phyloP scores from a whole-genome alignment of 805 yeast species.

The Kazachstania psychrophila region DNA sequence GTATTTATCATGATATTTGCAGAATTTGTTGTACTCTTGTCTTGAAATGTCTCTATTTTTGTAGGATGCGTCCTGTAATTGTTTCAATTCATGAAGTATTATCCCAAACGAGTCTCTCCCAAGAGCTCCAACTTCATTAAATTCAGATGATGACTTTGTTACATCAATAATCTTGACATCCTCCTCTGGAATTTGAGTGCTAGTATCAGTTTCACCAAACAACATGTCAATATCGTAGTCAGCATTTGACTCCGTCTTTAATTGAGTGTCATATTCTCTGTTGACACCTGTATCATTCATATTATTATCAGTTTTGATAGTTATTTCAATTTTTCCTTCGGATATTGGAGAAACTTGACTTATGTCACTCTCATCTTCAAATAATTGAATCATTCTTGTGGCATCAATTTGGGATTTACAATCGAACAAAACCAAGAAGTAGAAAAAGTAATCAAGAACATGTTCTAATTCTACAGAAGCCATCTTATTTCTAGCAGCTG shows the following conservation, averaged over 20 bases:
- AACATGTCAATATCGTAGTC: slow-evolving; percentile 31
- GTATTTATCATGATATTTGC: slow-evolving; percentile 18
- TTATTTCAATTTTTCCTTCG: background rate
- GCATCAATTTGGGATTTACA: slow-evolving; percentile 19
- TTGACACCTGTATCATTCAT: slow-evolving; percentile 3
- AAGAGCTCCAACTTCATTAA: slow-evolving; percentile 8
- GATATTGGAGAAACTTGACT: background rate
- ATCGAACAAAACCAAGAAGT: slow-evolving; percentile 26
- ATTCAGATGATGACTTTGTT: slow-evolving; percentile 4
- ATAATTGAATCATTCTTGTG: slow-evolving; percentile 14
- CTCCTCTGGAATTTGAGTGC: slow-evolving; percentile 21
- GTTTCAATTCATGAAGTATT: slow-evolving; percentile 18
- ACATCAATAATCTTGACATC: slow-evolving; percentile 6
- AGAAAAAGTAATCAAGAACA: slow-evolving; percentile 24
- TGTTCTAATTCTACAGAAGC: slow-evolving; percentile 18
- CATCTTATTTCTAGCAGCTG: slow-evolving; percentile 18
- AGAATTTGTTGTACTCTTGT: slow-evolving; percentile 13
- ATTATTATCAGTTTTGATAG: background rate
- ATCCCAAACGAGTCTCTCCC: slow-evolving; percentile 21
- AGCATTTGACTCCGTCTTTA: slow-evolving; percentile 7
- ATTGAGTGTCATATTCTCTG: slow-evolving; percentile 5
- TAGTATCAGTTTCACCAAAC: slow-evolving; percentile 29
- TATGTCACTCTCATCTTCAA: slow-evolving; percentile 10
- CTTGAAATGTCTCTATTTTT: slow-evolving; percentile 9
- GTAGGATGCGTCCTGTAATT: slow-evolving; percentile 11